These are phyloP conservation scores for Mycosphaerelloides madeirae DNA, from an alignment of 2,329 filamentous ascomycete species.

Conservation along the genomic window DNA sequence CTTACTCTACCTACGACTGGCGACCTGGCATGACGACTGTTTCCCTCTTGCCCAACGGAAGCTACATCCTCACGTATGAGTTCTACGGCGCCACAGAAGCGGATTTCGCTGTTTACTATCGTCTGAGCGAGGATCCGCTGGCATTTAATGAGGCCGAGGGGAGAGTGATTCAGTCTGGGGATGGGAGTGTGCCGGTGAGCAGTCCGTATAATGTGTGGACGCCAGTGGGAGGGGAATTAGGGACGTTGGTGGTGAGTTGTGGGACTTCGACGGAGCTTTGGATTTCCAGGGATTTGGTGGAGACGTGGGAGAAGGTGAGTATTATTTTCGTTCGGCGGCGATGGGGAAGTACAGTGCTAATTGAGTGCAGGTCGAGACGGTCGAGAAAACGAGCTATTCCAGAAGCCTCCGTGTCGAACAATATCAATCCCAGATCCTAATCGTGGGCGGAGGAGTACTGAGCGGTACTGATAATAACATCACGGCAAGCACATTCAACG, in stretches of 20 bases:
- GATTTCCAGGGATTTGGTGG: slow-evolving; percentile 44
- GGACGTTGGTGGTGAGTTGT: slow-evolving; percentile 47
- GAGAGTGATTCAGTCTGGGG: slow-evolving; percentile 40
- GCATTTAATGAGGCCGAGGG: slow-evolving; percentile 41
- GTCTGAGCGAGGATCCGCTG: slow-evolving; percentile 45
- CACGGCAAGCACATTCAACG: slow-evolving; percentile 11
- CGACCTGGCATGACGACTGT: slow-evolving; percentile 67
- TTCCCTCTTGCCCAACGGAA: slow-evolving; percentile 50
- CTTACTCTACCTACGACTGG: slow-evolving; percentile 57
- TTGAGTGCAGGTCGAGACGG: slow-evolving; percentile 24
- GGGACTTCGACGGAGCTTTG: slow-evolving; percentile 42
- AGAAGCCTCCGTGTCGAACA: slow-evolving; percentile 44
- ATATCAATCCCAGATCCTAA: slow-evolving; percentile 36
- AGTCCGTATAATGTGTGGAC: slow-evolving; percentile 53
- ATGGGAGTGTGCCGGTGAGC: slow-evolving; percentile 43
- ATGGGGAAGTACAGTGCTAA: no score
- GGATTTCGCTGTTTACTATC: slow-evolving; percentile 51
- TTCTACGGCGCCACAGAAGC: slow-evolving; percentile 48
- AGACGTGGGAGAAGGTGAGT: slow-evolving; percentile 42
- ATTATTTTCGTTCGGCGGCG: no score
- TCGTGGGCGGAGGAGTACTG: slow-evolving; percentile 38
- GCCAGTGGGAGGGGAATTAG: slow-evolving; percentile 42
- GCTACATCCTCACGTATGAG: slow-evolving; percentile 63
- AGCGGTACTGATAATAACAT: slow-evolving; percentile 29
- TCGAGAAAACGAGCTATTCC: slow-evolving; percentile 39